A percentile compares a stretch with the other conserved stretches of the same genome.
phyloP scores from a whole-genome alignment of 768 basidiomycete genomes.

The Ramaria sp. region DNA sequence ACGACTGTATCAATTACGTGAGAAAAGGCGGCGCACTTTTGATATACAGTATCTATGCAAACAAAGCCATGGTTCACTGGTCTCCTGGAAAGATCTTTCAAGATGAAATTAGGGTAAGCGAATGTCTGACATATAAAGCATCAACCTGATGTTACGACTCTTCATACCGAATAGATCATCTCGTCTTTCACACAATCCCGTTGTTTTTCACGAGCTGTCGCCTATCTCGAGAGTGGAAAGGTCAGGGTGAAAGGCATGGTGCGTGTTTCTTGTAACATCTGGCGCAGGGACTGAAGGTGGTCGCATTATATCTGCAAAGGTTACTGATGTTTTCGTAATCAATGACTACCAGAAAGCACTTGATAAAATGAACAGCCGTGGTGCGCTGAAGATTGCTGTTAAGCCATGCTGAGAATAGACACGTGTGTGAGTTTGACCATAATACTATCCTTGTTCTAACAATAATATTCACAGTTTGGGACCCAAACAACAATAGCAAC shows the following conservation, averaged over 20 bases:
- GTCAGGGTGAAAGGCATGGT: conserved; percentile 74
- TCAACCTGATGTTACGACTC: not conserved
- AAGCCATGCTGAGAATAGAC: conserved; percentile 29
- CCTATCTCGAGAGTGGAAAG: conserved; percentile 80
- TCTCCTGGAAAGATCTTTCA: conserved; percentile 72
- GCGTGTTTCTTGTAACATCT: conserved; percentile 14
- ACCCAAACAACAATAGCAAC: too few species aligned
- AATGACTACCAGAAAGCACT: conserved; percentile 53
- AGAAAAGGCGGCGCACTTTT: conserved; percentile 53
- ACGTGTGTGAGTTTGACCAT: too few species aligned
- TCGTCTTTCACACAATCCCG: conserved; percentile 83
- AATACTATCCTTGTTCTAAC: too few species aligned
- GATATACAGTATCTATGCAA: conserved; percentile 87
- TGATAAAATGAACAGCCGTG: conserved; percentile 50
- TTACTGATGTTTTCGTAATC: conserved; percentile 47
- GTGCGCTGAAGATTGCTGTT: conserved; percentile 40
- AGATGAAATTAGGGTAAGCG: conserved; percentile 52
- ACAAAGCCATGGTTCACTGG: conserved; percentile 79
- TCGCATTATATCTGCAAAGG: conserved; percentile 18
- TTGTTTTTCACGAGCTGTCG: conserved; percentile 87
- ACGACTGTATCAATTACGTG: conserved; percentile 84
- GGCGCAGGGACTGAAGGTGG: conserved; percentile 6
- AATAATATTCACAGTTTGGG: too few species aligned
- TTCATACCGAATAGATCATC: conserved; percentile 46
- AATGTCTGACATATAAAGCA: not conserved